phyloP scores from a whole-genome alignment of 2,329 filamentous ascomycete genomes.

The Colletotrichum abscissum region DNA sequence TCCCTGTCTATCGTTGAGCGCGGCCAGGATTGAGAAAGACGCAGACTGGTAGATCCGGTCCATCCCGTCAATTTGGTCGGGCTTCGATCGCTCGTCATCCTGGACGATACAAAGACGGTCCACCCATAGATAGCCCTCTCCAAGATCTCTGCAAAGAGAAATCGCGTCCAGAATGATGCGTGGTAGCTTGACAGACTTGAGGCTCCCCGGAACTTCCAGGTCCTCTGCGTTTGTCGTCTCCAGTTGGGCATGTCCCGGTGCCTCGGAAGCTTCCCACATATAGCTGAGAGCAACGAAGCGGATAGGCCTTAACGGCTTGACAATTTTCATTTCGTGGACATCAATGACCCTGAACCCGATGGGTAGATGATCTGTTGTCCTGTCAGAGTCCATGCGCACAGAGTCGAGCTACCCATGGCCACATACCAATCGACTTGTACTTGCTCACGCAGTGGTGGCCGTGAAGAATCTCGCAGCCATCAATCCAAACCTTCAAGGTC shows the following conservation, averaged over 20 bases:
- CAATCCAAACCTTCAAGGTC: slow-evolving; percentile 7
- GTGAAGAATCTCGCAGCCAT: slow-evolving; percentile 1
- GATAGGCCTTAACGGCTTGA: slow-evolving; percentile 48
- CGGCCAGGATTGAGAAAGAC: slow-evolving; percentile 55
- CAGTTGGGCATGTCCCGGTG: neutral
- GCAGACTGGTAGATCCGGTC: slow-evolving; percentile 56
- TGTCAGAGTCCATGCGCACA: neutral
- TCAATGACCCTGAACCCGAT: slow-evolving; percentile 46
- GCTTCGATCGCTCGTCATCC: slow-evolving; percentile 51
- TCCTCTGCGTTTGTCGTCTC: slow-evolving; percentile 41
- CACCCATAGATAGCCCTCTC: slow-evolving; percentile 56
- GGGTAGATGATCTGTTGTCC: neutral
- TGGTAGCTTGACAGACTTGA: slow-evolving; percentile 41
- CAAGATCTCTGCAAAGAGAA: slow-evolving; percentile 54
- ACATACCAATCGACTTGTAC: slow-evolving; percentile 12
- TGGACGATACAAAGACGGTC: slow-evolving; percentile 58
- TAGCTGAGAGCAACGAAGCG: slow-evolving; percentile 57
- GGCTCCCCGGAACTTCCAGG: slow-evolving; percentile 36
- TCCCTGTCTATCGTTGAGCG: slow-evolving; percentile 47
- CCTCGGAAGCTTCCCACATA: slow-evolving; percentile 45
- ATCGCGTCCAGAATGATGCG: slow-evolving; percentile 56
- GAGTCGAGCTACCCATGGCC: too few relatives aligned
- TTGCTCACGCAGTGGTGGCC: neutral
- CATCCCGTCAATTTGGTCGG: slow-evolving; percentile 54
- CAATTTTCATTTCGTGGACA: slow-evolving; percentile 49